Base-by-base conservation (phyloP, 2,329 filamentous ascomycete genomes). In the Claviceps lovelessii region DNA sequence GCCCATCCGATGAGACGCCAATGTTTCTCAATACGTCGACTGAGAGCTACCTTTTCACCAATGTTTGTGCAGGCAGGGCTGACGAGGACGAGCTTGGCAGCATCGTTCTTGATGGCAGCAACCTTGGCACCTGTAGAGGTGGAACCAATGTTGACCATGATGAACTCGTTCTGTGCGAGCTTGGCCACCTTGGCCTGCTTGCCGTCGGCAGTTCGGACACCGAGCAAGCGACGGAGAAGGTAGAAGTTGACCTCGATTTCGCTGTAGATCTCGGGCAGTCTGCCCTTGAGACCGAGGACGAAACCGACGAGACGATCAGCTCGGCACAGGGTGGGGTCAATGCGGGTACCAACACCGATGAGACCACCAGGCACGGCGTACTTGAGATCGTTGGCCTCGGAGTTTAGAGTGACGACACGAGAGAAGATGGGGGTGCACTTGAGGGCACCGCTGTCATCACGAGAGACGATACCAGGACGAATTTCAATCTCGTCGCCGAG, bases 231-330 rank as follows among this genome's bases (percentile, higher is more conserved):
- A 65, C 91, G 87, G 59, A 98, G 85, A 58, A 98, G 80, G 80
- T 97, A 98, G 79, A 97, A 98, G 81, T 97, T 97, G 73, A 96
- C 90, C 75, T 98, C 93, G 58, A 98, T 86, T 73, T 98, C 93
- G 63, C 86, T 93, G 78, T 97, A 98, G 71, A 98, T 97, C 68
- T 93, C 89, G 51, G 93, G 93, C 29, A 98, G 83, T 64, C 86
- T 84, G 61, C 93, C 93, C 74, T 90, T 90, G 64, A 96, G 85
- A 70, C 93, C 93, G 57, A 98, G 83, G 53, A 98, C 93, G 80
- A 95, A 95, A 70, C 93, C 93, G 63, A 98, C 93, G 11, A 98
- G 83, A 82, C 93, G 91, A 83, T 98, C 93, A 63, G 93, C 93
- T 84, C 93, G 83, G 83, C 93, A 98, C 53, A 98, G 85, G 5